Base-by-base conservation (phyloP, 805 yeast species). In the Isabelozyma rhagii region DNA sequence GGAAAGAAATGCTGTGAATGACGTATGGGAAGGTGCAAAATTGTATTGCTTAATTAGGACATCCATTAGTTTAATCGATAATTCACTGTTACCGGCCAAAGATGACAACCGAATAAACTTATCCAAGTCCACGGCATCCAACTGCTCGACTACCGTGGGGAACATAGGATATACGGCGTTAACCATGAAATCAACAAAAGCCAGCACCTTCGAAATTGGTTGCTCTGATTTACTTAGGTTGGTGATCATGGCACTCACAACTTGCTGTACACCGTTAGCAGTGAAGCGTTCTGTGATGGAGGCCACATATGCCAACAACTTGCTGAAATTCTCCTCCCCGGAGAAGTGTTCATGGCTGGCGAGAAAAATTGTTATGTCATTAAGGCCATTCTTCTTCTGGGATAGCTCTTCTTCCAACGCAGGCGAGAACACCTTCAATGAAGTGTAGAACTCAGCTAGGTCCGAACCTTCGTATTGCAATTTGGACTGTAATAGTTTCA, bases 11-110 rank as follows among this genome's bases (percentile, higher is more conserved):
- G 51, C 44, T 29, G 61, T 54, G 44, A 66, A 47, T 8, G 68
- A 61, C 10, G 51, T 56, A 5, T 36, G 42, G 9, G 67, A 60
- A 0, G 72, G 74, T 9, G 66, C 57, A 0, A 47, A 43, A 15
- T 47, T 44, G 15, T 56, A 51, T 8, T 43, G 15, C 27, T 45
- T 39, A 3, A 59, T 50, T 42, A 67, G 44, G 8, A 47, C 41
- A 4, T 44, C 4, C 36, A 67, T 49, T 2, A 59, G 44, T n/a
- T 45, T 41, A 8, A 45, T 46, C 0, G 59, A 57, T 5, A 52
- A 52, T 1, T 49, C 36, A 5, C 53, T 42, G 39, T 63, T 54
- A 4, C 57, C 51, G 3, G 66, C 51, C 10, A 51, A 34, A 2
- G 62, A 49, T 14, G 62, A 50, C 31, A 65, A 48, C 38, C 48